phyloP scores from a whole-genome alignment of 768 basidiomycete species.

The Suillus paluster region DNA sequence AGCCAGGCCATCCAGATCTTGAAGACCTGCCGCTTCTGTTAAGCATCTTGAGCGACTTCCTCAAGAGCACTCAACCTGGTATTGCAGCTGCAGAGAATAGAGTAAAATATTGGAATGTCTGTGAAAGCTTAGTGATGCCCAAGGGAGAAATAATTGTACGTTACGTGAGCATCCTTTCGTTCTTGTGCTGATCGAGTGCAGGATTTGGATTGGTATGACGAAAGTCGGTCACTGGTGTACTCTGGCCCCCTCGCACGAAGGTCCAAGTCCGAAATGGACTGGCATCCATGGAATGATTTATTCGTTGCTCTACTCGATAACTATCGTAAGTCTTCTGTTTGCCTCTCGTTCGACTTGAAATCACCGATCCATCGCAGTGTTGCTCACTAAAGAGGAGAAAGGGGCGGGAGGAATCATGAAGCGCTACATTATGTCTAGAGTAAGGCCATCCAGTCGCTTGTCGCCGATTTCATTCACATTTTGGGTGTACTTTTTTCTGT shows the following conservation, averaged over 20 bases:
- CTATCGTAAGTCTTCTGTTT: conserved; percentile 55
- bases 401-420: conserved; percentile 49
- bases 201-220: conserved; percentile 84
- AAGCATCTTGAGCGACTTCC: conserved; percentile 65
- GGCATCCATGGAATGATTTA: conserved; percentile 73
- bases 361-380: conserved; percentile 45
- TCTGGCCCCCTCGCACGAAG: conserved; percentile 66
- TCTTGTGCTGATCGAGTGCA: conserved; percentile 12
- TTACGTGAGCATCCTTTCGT: conserved; percentile 8
- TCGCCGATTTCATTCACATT: conserved; percentile 8
- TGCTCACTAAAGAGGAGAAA: conserved; percentile 66
- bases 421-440: conserved; percentile 66
- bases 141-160: conserved; percentile 83
- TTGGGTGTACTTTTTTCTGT: conserved; percentile 14
- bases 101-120: conserved; percentile 84
- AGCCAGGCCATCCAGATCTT: conserved; percentile 72
- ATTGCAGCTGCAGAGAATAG: conserved; percentile 88
- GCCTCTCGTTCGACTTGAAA: not conserved
- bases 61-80: conserved; percentile 88
- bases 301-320: conserved; percentile 75
- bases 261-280: conserved; percentile 63
- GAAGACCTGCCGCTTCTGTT: conserved; percentile 77
- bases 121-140: conserved; percentile 74
- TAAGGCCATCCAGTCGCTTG: conserved; percentile 39
- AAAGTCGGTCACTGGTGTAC: conserved; percentile 72